These are phyloP conservation scores for Lecanicillium sp. DNA, from an alignment of 2,329 filamentous ascomycete species.

Conservation along the genomic window DNA sequence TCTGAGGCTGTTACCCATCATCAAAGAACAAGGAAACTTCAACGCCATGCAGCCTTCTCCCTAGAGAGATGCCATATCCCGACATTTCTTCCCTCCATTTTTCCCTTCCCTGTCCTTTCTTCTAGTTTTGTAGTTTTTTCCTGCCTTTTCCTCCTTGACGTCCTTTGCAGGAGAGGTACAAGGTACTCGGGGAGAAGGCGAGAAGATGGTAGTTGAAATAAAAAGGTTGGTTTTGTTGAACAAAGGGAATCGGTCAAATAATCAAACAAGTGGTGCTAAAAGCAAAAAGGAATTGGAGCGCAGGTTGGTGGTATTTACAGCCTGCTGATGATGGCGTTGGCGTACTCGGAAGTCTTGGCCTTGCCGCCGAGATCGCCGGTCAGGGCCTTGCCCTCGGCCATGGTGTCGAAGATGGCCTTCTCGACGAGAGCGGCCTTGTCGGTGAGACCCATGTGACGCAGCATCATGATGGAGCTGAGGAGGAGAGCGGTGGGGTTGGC, in stretches of 20 bases:
- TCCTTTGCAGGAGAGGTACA: no score
- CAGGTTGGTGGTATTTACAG: no score
- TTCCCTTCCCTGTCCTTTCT: no score
- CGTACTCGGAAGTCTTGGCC: slow-evolving; percentile 92
- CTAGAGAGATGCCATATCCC: no score
- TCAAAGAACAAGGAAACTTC: no score
- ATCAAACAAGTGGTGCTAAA: slow-evolving; percentile 3
- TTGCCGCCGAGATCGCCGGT: slow-evolving; percentile 95
- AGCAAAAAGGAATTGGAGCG: no score
- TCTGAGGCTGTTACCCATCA: no score
- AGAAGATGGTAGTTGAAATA: not conserved
- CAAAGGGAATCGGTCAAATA: slow-evolving; percentile 6
- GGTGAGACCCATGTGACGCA: slow-evolving; percentile 92
- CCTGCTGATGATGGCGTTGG: slow-evolving; percentile 76
- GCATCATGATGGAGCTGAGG: slow-evolving; percentile 97
- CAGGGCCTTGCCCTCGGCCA: slow-evolving; percentile 92
- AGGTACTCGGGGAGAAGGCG: not conserved
- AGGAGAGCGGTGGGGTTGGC: slow-evolving; percentile 97
- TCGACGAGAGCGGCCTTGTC: slow-evolving; percentile 83
- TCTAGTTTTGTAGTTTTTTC: no score
- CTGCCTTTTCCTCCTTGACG: no score
- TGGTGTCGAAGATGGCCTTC: slow-evolving; percentile 88
- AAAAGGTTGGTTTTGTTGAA: slow-evolving; percentile 3
- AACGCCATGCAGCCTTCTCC: no score
- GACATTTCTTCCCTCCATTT: no score